Evolutionary conservation across 352 stramenopile species (phyloP).

Genomic region (Globisporangium megalacanthum): DNA sequence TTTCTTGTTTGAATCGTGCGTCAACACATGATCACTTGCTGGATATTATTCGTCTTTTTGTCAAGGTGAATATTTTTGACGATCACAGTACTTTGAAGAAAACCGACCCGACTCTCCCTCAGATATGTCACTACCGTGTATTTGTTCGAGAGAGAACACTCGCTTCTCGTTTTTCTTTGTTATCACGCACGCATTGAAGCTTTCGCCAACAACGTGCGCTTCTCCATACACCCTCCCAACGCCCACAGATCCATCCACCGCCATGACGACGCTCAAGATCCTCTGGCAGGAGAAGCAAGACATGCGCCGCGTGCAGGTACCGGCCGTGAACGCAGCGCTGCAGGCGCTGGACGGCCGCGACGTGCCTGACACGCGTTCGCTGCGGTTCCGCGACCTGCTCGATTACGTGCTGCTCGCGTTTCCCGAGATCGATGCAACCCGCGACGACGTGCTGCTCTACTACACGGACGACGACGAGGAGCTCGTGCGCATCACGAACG

Average conservation of each 20-base stretch:
- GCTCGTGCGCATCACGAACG: conserved; percentile 79
- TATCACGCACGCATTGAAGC: not conserved
- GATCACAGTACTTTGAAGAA: not conserved
- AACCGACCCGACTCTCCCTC: not conserved
- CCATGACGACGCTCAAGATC: conserved; percentile 84
- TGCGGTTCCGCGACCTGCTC: conserved; percentile 55
- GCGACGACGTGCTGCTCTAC: conserved; percentile 55
- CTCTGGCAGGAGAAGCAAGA: conserved; percentile 76
- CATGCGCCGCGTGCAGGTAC: conserved; percentile 78
- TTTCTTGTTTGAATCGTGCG: not conserved
- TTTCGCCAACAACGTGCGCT: not conserved
- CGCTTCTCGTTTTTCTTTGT: not conserved
- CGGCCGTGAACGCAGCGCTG: conserved; percentile 58
- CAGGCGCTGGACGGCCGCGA: conserved; percentile 35
- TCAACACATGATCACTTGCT: not conserved
- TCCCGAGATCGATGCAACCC: conserved; percentile 31
- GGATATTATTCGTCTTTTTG: too few relatives aligned
- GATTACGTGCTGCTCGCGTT: conserved; percentile 73
- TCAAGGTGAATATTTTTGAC: not conserved
- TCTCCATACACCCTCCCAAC: not conserved
- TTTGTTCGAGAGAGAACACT: not conserved
- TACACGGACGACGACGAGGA: conserved; percentile 83
- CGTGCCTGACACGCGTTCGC: conserved; percentile 17
- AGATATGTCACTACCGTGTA: not conserved
- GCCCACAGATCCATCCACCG: not conserved